Evolutionary conservation across 169 alveolate genomes (phyloP), one percentile per base, ranked within the genome.

Genomic region (Babesia ovis): DNA sequence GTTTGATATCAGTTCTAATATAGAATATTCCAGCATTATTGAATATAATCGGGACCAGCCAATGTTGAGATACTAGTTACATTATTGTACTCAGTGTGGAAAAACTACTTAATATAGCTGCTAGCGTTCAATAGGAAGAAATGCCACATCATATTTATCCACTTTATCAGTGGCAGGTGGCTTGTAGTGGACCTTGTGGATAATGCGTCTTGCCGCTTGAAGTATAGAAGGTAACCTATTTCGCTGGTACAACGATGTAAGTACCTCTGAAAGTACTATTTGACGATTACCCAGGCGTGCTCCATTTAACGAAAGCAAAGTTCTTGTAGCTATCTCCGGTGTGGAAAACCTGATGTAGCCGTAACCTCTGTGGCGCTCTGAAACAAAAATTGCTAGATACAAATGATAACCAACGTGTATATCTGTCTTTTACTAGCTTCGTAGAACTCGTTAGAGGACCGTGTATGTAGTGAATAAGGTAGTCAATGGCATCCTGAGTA

Each of bases 291-390:
- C 93, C 25, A 87, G 68, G 23, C 85, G 69, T 16, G 86, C 82
- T 37, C 93, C 93, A 48, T 87, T 86, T 39, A 80, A 80, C 54
- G 79, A 60, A 43, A 87, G 61, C 54, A 87, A 59, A 29, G 87
- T 73, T 22, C 85, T 68, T 2, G 93, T 87, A 42, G 93, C 93
- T 62, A 84, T 86, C 43, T 79, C 85, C 20, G 91, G 86, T 51
- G 89, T 87, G 46, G 85, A 76, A 70, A 87, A 87, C 64, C 58
- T 77, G 34, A 87, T 69, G 58, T 79, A 68, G 18, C 93, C 93
- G 57, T 77, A 86, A 29, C 93, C 93, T 68, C 77, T 43, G 50
- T 87, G 89, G 57, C 93, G 71, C 18, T 85, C 92, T 87, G 82
- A 53, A 39, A 16, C 34, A 68, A 5, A n/a, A 11, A 37, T 22